Evolutionary conservation across 1,284 basidiomycete genomes (phyloP).

Genomic region (Kwoniella shivajii): DNA sequence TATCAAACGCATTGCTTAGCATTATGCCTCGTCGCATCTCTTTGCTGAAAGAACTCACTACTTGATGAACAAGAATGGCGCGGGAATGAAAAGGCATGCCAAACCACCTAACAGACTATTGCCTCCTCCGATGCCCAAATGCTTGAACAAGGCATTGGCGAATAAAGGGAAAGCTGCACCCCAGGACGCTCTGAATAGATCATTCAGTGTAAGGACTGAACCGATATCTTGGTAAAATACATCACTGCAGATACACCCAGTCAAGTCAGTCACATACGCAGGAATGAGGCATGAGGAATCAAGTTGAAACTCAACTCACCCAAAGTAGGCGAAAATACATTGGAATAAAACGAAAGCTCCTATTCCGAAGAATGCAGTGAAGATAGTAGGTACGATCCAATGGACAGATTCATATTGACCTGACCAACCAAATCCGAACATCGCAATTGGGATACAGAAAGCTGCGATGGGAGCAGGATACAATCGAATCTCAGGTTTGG

Average conservation of each 20-base stretch:
- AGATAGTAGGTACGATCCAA: constrained; percentile 33
- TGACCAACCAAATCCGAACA: constrained; percentile 21
- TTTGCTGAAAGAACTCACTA: constrained; percentile 9
- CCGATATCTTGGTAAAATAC: constrained; percentile 21
- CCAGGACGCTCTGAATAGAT: constrained; percentile 18
- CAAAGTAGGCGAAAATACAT: constrained; percentile 20
- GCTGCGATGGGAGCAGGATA: constrained; percentile 17
- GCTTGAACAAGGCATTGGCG: constrained; percentile 27
- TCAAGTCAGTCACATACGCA: background rate
- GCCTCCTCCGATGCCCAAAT: constrained; percentile 34
- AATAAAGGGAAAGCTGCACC: constrained; percentile 27
- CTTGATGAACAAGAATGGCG: constrained; percentile 34
- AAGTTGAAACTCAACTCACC: constrained; percentile 2
- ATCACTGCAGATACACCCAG: constrained; percentile 5
- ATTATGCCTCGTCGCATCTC: background rate
- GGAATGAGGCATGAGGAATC: background rate
- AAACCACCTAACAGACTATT: constrained; percentile 30
- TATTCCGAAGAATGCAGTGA: constrained; percentile 35
- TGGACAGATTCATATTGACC: constrained; percentile 15
- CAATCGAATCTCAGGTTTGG: constrained; percentile 19
- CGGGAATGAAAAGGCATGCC: constrained; percentile 28
- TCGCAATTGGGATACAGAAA: constrained; percentile 26
- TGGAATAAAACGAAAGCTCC: constrained; percentile 29
- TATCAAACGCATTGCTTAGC: background rate
- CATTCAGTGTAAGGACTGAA: constrained; percentile 21